Evolutionary conservation across 106 monocot species (phyloP), one percentile per base, ranked within the genome.

Genomic region (Allium cepa): DNA sequence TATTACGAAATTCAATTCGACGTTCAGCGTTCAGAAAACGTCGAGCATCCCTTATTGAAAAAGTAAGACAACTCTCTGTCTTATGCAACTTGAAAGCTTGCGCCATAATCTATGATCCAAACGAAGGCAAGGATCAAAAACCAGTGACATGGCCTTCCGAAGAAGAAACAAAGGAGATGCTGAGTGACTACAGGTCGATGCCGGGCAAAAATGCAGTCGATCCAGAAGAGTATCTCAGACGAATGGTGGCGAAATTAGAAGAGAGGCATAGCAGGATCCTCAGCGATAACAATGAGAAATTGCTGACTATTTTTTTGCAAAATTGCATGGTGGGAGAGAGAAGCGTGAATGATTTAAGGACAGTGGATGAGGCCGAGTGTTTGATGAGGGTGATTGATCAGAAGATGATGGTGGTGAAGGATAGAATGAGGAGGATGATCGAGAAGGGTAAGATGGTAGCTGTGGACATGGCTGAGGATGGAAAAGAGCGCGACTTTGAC

Each of bases 101-200:
- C 69, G 69, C 69, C 5, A 47, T 36, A 36, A 36, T 36, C 36
- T 36, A 36, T 5, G 36, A 36, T 36, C 36, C 36, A 5, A 36
- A 5, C 58, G 0, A 11, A 57, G 11, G 17, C 27, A 12, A 28
- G 22, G 13, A 46, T 53, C 2, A 10, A 7, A 26, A 70, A 46
- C 69, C 69, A 47, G 69, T 28, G 46, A 57, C 47, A 5, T 70
- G 56, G 56, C 69, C 69, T 9, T 70, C 69, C 14, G n/a, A 15
- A 46, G 56, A 10, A 46, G 69, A 46, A 11, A 57, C 69, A 1
- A 47, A 6, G 3, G 17, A 15, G 5, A 22, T 70, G n/a, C 57
- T 70, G 16, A 4, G 2, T 7, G 5, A 47, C 17, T 26, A 5
- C 15, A 17, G 7, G 8, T 70, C 69, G 13, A 59, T 7, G 58